Evolutionary conservation across 192 early-diverging fungal species (phyloP).

Genomic region (Chytriomyces confervae): DNA sequence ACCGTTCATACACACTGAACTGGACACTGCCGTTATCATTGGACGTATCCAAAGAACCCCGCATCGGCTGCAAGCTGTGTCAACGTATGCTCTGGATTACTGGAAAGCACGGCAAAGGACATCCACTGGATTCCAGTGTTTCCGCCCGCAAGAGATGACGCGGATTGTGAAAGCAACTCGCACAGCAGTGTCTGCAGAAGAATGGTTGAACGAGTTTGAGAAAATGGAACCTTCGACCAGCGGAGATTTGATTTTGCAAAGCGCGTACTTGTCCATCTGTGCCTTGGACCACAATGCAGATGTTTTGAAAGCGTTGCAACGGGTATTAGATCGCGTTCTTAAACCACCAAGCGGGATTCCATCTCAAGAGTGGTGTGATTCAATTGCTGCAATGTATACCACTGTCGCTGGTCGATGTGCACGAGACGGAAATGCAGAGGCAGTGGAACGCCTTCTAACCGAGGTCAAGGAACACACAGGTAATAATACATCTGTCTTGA

Average conservation of each 20-base stretch:
- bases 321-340: neutral
- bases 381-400: neutral
- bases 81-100: neutral
- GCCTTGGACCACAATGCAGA: neutral
- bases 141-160: neutral
- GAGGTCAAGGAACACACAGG: neutral
- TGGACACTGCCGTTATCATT: neutral
- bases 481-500: neutral
- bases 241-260: neutral
- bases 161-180: neutral
- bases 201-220: conserved; percentile 2
- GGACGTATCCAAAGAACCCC: neutral
- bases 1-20: neutral
- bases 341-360: neutral
- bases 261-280: neutral
- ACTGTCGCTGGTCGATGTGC: neutral
- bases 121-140: neutral
- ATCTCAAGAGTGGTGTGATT: neutral
- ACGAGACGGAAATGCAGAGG: neutral
- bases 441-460: neutral
- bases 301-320: neutral
- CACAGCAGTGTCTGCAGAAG: neutral
- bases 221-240: neutral
- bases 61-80: neutral
- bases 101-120: neutral